A percentile compares a stretch with the other conserved stretches of the same genome.
phyloP scores from a whole-genome alignment of 2,329 filamentous ascomycete species.

The Rhynchosporium agropyri region DNA sequence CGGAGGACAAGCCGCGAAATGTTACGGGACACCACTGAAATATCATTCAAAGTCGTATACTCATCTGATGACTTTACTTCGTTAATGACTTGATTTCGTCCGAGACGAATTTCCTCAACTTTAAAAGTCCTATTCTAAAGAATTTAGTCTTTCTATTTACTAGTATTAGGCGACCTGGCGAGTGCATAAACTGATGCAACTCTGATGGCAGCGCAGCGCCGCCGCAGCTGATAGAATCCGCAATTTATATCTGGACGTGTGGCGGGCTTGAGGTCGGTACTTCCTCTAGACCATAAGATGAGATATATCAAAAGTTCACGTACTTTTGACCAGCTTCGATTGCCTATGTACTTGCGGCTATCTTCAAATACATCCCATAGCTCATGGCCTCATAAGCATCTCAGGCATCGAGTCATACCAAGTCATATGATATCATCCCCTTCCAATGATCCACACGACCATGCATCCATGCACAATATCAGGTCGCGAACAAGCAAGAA shows the following conservation, averaged over 20 bases:
- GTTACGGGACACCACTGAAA: too few relatives aligned
- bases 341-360: slow-evolving; percentile 1
- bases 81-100: too few relatives aligned
- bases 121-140: too few relatives aligned
- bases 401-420: neutral
- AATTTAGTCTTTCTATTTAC: too few relatives aligned
- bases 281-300: neutral
- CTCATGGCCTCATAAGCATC: neutral
- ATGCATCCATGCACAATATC: slow-evolving; percentile 1
- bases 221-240: too few relatives aligned
- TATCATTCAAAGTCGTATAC: too few relatives aligned
- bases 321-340: neutral
- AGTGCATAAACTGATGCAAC: neutral
- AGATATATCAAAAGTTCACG: neutral
- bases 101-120: too few relatives aligned
- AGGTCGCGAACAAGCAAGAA: slow-evolving; percentile 2
- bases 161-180: too few relatives aligned
- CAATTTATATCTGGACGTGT: too few relatives aligned
- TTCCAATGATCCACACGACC: neutral
- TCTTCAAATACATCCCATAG: slow-evolving; percentile 12
- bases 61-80: too few relatives aligned
- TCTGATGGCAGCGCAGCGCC: too few relatives aligned
- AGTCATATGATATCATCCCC: neutral
- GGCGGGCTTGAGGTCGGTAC: neutral
- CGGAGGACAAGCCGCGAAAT: too few relatives aligned